Conservation (phyloP, 2,329 filamentous ascomycete genomes). For the Lasiodiplodia sp. region DNA sequence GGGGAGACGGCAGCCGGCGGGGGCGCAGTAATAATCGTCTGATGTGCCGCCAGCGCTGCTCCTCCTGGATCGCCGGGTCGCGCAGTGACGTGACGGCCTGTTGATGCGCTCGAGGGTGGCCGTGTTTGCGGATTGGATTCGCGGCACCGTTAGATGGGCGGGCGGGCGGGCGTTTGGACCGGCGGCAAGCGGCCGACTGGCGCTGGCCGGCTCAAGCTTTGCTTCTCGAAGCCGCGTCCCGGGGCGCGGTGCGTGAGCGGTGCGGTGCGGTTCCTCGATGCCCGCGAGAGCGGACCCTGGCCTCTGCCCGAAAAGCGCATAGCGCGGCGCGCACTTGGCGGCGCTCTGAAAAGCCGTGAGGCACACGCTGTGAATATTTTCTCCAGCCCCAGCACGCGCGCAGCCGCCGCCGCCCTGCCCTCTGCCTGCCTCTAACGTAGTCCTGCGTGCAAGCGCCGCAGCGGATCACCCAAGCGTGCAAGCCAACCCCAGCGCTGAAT, state of each 20-base stretch:
- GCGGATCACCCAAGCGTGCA: constrained; percentile 19
- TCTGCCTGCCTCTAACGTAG: neutral
- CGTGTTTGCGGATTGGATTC: neutral
- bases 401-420: neutral
- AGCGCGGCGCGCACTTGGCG: constrained; percentile 19
- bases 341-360: constrained; percentile 14
- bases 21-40: constrained; percentile 18
- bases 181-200: constrained; percentile 18
- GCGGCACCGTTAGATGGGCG: constrained; percentile 2
- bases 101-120: constrained; percentile 15
- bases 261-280: neutral
- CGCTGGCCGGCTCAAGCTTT: constrained; percentile 18
- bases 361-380: constrained; percentile 24
- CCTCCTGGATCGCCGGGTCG: constrained; percentile 25
- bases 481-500: neutral
- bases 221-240: constrained; percentile 16
- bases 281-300: constrained; percentile 1
- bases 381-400: constrained; percentile 19
- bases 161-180: constrained; percentile 11
- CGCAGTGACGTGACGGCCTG: constrained; percentile 6
- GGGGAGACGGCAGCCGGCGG: constrained; percentile 1
- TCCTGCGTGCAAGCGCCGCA: constrained; percentile 21
- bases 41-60: constrained; percentile 14
- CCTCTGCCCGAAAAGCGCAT: constrained; percentile 9
- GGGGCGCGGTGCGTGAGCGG: constrained; percentile 14